A percentile compares a stretch with the other conserved stretches of the same genome.
Evolutionary conservation across 495 filamentous ascomycete species (phyloP).

Genomic region (Hypoxylon lienhwacheense): DNA sequence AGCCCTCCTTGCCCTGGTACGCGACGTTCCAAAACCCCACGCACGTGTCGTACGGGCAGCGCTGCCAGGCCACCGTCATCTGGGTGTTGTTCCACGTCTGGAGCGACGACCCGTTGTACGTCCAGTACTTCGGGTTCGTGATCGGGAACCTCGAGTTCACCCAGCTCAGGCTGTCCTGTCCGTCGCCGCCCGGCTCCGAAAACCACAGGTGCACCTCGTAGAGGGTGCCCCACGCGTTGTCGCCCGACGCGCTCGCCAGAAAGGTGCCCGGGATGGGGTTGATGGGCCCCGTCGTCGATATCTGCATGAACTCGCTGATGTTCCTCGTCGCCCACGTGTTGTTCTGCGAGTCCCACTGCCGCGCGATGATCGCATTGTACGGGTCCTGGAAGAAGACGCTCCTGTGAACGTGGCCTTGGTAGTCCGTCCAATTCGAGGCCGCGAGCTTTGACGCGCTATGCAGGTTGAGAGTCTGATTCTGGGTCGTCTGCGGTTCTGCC

Average conservation of each 20-base stretch:
- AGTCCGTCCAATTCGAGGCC: slow-evolving; percentile 30
- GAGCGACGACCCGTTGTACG: slow-evolving; percentile 1
- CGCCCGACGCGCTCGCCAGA: slow-evolving; percentile 15
- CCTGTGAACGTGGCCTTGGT: slow-evolving; percentile 15
- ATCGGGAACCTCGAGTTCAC: slow-evolving; percentile 11
- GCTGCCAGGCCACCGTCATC: slow-evolving; percentile 20
- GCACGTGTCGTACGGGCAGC: slow-evolving; percentile 14
- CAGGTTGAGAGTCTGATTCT: not conserved
- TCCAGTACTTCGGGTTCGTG: slow-evolving; percentile 18
- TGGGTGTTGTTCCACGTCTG: slow-evolving; percentile 19
- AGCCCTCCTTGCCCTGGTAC: slow-evolving; percentile 20
- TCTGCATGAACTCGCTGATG: slow-evolving; percentile 18
- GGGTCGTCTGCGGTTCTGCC: not conserved
- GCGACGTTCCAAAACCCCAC: slow-evolving; percentile 11
- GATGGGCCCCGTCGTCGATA: slow-evolving; percentile 19
- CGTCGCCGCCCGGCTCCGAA: slow-evolving; percentile 1
- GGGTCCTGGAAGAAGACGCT: slow-evolving; percentile 30
- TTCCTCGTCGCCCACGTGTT: slow-evolving; percentile 28
- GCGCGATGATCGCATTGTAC: slow-evolving; percentile 17
- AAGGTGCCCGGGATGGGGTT: slow-evolving; percentile 16
- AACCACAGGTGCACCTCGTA: slow-evolving; percentile 25
- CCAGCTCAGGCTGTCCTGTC: slow-evolving; percentile 10
- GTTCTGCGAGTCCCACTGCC: slow-evolving; percentile 31
- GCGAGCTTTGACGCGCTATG: slow-evolving; percentile 20
- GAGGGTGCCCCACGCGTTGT: not conserved